A percentile compares a stretch with the other conserved stretches of the same genome.
Conservation (phyloP, 2,329 filamentous ascomycete genomes). For the Neopestalotiopsis clavispora region DNA sequence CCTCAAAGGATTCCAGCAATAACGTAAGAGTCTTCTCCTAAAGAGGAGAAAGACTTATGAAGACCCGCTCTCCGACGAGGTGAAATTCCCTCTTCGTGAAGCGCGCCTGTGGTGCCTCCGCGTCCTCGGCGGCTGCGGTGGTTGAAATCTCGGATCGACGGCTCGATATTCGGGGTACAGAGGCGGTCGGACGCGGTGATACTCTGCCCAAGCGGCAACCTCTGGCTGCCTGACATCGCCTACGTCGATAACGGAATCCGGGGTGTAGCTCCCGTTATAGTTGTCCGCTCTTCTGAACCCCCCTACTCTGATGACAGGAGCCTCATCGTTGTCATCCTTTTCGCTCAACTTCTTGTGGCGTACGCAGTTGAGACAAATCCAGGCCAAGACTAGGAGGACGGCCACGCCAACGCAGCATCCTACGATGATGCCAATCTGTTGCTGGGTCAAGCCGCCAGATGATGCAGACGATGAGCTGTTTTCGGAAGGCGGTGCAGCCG, state of each 20-base stretch:
- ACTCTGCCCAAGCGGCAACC: not conserved
- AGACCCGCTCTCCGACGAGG: not conserved
- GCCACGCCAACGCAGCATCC: conserved; percentile 30
- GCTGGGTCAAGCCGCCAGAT: conserved; percentile 25
- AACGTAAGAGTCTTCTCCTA: not conserved
- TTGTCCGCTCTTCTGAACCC: too few species aligned
- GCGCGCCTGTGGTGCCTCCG: not conserved
- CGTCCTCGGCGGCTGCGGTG: not conserved
- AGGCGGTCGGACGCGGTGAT: conserved; percentile 1
- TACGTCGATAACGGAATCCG: not conserved
- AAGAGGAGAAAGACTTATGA: not conserved
- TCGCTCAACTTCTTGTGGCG: conserved; percentile 22
- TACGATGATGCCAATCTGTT: conserved; percentile 33
- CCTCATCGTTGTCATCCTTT: conserved; percentile 4
- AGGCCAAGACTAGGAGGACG: conserved; percentile 28
- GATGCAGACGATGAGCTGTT: conserved; percentile 16
- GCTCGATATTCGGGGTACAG: not conserved
- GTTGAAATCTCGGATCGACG: not conserved
- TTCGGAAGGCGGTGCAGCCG: not conserved
- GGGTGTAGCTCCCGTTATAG: too few species aligned
- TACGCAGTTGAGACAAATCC: conserved; percentile 25
- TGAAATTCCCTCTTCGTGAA: not conserved
- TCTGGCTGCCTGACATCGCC: not conserved
- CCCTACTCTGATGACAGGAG: conserved; percentile 19
- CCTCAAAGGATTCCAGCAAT: not conserved